These are phyloP conservation scores for Barnettozyma californica DNA, from an alignment of 805 yeast genomes.

Conservation along the genomic window DNA sequence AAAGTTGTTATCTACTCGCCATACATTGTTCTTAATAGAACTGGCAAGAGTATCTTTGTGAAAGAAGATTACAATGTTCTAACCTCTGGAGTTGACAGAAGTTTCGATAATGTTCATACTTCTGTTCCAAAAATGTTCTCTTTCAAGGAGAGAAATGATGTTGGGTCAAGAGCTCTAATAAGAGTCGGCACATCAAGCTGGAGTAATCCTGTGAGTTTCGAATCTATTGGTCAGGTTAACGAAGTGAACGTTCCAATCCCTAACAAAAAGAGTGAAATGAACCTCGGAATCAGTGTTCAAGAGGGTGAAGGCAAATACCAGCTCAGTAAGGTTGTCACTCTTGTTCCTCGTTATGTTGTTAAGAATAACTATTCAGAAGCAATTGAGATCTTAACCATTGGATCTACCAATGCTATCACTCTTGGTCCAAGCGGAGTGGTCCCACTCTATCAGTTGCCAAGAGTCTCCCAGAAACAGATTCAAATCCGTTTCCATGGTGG, in stretches of 20 bases:
- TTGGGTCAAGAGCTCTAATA: constrained; percentile 60
- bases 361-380: constrained; percentile 54
- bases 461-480: constrained; percentile 53
- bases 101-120: constrained; percentile 27
- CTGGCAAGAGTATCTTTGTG: constrained; percentile 60
- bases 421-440: constrained; percentile 41
- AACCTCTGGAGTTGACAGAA: constrained; percentile 35
- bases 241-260: constrained; percentile 48
- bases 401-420: constrained; percentile 47
- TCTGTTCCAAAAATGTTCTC: constrained; percentile 79
- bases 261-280: constrained; percentile 54
- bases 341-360: constrained; percentile 79
- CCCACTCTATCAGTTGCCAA: constrained; percentile 63
- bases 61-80: constrained; percentile 50
- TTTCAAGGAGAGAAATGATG: constrained; percentile 53
- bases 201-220: constrained; percentile 75
- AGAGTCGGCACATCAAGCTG: constrained; percentile 64
- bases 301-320: constrained; percentile 87
- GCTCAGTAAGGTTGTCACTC: constrained; percentile 67
- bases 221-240: constrained; percentile 79
- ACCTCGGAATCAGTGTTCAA: constrained; percentile 65
- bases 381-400: constrained; percentile 61
- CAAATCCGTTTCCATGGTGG: constrained; percentile 52
- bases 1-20: constrained; percentile 76
- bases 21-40: constrained; percentile 75